Conservation (phyloP, 768 basidiomycete species). For the Hortiboletus campestris region DNA sequence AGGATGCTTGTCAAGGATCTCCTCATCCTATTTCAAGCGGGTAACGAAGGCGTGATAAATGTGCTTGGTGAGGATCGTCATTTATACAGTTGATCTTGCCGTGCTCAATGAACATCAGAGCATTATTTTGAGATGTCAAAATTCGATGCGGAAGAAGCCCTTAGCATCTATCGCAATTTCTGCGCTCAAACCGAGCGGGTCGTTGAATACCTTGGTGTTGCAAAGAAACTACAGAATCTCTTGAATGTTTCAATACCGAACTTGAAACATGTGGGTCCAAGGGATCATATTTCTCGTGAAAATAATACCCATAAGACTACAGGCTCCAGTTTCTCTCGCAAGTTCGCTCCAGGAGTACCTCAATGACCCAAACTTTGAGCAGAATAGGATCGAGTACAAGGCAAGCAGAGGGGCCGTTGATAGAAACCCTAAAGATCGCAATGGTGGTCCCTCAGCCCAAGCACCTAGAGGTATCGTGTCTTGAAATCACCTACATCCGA, state of each 20-base stretch:
- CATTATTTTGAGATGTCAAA: slow-evolving; percentile 99
- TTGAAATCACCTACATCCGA: too few species aligned
- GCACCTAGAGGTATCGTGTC: slow-evolving; percentile 17
- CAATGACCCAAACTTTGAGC: slow-evolving; percentile 94
- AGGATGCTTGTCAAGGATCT: slow-evolving; percentile 96
- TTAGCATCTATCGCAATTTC: slow-evolving; percentile 89
- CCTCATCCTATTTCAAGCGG: slow-evolving; percentile 91
- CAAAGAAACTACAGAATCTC: slow-evolving; percentile 89
- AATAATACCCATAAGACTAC: neutral
- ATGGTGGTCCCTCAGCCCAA: slow-evolving; percentile 6
- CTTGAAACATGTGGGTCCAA: slow-evolving; percentile 71
- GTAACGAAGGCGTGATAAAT: slow-evolving; percentile 92
- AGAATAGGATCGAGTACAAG: slow-evolving; percentile 91
- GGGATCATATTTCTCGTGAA: neutral
- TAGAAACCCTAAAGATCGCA: slow-evolving; percentile 19
- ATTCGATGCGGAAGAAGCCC: slow-evolving; percentile 81
- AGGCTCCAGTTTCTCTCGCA: slow-evolving; percentile 96
- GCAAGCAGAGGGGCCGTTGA: slow-evolving; percentile 71
- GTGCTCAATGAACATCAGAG: slow-evolving; percentile 46
- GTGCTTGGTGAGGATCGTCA: slow-evolving; percentile 57
- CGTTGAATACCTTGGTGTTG: slow-evolving; percentile 89
- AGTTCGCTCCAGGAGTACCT: slow-evolving; percentile 93
- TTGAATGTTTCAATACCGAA: slow-evolving; percentile 94
- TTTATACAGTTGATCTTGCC: slow-evolving; percentile 9
- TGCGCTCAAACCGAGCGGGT: slow-evolving; percentile 92